Evolutionary conservation across 495 filamentous ascomycete species (phyloP).

Genomic region (Sordaria brevicollis): DNA sequence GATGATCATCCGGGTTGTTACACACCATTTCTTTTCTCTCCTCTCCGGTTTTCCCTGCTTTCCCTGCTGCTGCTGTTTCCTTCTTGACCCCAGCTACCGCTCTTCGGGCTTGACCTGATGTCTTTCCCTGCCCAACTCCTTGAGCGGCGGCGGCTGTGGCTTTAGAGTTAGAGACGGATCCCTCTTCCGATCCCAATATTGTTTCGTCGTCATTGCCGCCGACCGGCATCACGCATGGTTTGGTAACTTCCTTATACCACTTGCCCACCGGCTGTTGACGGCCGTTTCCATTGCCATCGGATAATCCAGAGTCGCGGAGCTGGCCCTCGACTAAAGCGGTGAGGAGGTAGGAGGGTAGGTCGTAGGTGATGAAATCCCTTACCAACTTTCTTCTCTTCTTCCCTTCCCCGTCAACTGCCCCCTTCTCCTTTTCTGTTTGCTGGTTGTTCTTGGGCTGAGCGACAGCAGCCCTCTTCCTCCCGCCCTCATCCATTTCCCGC

Average conservation of each 20-base stretch:
- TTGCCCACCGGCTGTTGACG: constrained; percentile 8
- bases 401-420: too few species aligned
- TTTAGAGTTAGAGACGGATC: too few species aligned
- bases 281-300: constrained; percentile 19
- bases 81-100: neutral
- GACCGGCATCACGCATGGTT: constrained; percentile 15
- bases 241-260: constrained; percentile 18
- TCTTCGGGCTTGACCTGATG: neutral
- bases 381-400: constrained; percentile 5
- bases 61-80: neutral
- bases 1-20: constrained; percentile 15
- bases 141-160: neutral
- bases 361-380: constrained; percentile 20
- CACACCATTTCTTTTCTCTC: constrained; percentile 7
- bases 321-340: constrained; percentile 25
- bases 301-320: constrained; percentile 18
- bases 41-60: neutral
- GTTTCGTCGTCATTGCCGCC: neutral
- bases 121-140: neutral
- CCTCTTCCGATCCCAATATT: neutral
- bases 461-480: neutral
- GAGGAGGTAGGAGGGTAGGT: constrained; percentile 16
- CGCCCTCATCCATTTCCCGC: neutral
- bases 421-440: too few species aligned
- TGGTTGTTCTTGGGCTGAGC: too few species aligned